Evolutionary conservation across 169 alveolate species (phyloP).

Genomic region (Besnoitia besnoiti): DNA sequence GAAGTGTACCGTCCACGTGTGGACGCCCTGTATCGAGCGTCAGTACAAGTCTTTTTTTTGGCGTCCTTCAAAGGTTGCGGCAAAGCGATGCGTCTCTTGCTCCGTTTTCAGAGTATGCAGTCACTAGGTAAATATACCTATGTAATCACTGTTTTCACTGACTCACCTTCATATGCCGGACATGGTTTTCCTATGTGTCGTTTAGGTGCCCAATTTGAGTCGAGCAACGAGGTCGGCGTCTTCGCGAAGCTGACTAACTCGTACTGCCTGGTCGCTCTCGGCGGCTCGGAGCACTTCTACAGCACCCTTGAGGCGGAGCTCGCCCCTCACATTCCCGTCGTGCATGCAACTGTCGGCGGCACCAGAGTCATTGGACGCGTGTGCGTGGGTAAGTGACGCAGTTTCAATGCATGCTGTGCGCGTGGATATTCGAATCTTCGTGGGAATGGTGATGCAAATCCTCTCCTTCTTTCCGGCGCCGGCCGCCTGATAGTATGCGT

Average conservation of each 20-base stretch:
- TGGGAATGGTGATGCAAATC: no score
- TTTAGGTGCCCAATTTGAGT: conserved; percentile 91
- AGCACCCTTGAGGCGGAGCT: conserved; percentile 96
- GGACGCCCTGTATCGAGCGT: no score
- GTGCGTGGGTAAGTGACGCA: conserved; percentile 87
- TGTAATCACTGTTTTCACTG: not conserved
- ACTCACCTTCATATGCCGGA: no score
- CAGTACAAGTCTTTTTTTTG: no score
- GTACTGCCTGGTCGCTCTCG: conserved; percentile 95
- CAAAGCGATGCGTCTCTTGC: not conserved
- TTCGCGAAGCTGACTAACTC: conserved; percentile 95
- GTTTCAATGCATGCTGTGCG: not conserved
- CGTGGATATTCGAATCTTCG: no score
- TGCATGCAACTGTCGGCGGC: conserved; percentile 97
- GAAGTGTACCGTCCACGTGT: no score
- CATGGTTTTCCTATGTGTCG: no score
- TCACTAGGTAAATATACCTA: not conserved
- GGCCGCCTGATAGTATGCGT: no score
- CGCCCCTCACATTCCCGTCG: conserved; percentile 94
- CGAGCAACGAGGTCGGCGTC: conserved; percentile 98
- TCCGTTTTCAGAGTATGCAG: not conserved
- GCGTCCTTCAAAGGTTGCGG: no score
- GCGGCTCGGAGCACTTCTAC: conserved; percentile 96
- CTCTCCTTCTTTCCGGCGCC: no score
- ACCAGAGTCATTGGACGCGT: conserved; percentile 97